Base-by-base conservation (phyloP, 1,139 yeast species). In the Suhomyces maxii region DNA sequence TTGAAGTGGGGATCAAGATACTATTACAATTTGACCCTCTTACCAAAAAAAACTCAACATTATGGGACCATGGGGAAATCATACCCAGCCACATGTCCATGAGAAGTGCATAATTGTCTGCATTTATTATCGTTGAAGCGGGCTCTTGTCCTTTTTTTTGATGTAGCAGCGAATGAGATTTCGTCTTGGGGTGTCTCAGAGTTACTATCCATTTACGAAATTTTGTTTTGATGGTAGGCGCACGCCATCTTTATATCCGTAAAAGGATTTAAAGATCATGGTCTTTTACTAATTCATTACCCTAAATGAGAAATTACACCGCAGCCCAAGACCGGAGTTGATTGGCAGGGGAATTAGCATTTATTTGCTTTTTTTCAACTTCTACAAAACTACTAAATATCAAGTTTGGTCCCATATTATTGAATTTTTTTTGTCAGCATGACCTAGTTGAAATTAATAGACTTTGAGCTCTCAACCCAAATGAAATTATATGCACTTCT, bases 161-260 rank as follows among this genome's bases (percentile, higher is more conserved):
- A 18, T 18, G 23, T 3, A 6, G 6, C 23, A 18, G 23, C 23
- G 23, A 18, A 18, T 18, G 23, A 18, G 23, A 18, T 18, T 18
- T 18, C 23, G 4, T 6, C 23, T 1, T 18, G 23, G 31, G 7
- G 34, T 47, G 50, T 47, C 50, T 47, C 50, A 36, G 46, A 47
- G 44, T 44, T 44, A 36, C 47, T 44, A 26, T 14, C 48, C 40
- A 32, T 42, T 38, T 42, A 42, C 48, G 48, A 41, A 18, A 32
- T 7, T 11, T 11, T 34, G 25, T 37, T 30, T 39, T 34, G 38
- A 12, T 38, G 31, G 31, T 9, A 9, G 31, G 31, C n/a, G 31
- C 31, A 28, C 31, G 31, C 31, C 7, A 28, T 7, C 31, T 7
- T 28, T 28, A 28, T 28, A 9, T 28, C 31, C 31, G 3, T 9